phyloP scores from a whole-genome alignment of 225 moss, liverwort and hornwort genomes.

The Rhytidiadelphus loreus region DNA sequence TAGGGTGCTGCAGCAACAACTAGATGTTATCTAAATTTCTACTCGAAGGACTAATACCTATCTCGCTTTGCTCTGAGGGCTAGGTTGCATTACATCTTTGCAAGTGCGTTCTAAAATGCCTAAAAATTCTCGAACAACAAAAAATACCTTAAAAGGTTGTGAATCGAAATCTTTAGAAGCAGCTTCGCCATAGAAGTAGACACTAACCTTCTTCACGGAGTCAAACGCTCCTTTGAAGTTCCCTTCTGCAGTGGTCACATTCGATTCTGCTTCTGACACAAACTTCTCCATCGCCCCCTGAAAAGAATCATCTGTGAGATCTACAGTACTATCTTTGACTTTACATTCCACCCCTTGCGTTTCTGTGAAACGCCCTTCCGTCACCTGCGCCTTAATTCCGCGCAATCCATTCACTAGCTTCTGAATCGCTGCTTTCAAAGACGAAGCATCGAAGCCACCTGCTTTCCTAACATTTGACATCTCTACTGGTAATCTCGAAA shows the following conservation, averaged over 20 bases:
- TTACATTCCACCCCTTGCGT: slow-evolving; percentile 43
- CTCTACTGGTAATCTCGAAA: slow-evolving; percentile 60
- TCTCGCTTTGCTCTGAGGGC: slow-evolving; percentile 15
- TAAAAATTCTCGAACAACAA: slow-evolving; percentile 84
- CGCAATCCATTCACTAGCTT: slow-evolving; percentile 68
- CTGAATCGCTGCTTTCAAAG: slow-evolving; percentile 48
- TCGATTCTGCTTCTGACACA: slow-evolving; percentile 51
- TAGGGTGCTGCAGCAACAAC: slow-evolving; percentile 27
- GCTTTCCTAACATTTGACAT: slow-evolving; percentile 78
- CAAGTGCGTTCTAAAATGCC: slow-evolving; percentile 72
- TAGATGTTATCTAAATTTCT: slow-evolving; percentile 3
- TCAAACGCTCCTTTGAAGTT: slow-evolving; percentile 50
- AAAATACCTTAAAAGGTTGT: slow-evolving; percentile 72
- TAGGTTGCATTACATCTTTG: slow-evolving; percentile 64
- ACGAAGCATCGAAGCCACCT: slow-evolving; percentile 62
- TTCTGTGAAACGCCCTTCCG: slow-evolving; percentile 48
- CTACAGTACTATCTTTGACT: slow-evolving; percentile 52
- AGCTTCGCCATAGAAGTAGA: slow-evolving; percentile 76
- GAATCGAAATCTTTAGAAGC: slow-evolving; percentile 59
- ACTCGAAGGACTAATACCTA: slow-evolving; percentile 5
- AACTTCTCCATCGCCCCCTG: slow-evolving; percentile 68
- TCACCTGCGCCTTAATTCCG: slow-evolving; percentile 36
- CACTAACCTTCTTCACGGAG: slow-evolving; percentile 64
- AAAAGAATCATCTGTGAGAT: slow-evolving; percentile 78
- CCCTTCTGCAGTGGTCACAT: slow-evolving; percentile 35